phyloP scores from a whole-genome alignment of 2,329 filamentous ascomycete species.

The Myriosclerotinia duriaeana region DNA sequence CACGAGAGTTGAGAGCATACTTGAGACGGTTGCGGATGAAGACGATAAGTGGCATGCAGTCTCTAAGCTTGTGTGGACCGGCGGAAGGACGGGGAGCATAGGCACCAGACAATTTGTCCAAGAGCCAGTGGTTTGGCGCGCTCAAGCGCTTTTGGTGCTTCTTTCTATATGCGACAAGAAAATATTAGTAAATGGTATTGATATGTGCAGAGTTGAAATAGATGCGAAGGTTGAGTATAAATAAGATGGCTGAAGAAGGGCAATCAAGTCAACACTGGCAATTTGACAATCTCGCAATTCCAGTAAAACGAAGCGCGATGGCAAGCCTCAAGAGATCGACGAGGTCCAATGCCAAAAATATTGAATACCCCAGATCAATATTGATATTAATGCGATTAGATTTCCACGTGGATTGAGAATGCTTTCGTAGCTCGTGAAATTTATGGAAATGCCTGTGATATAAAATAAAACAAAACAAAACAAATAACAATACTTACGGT shows the following conservation, averaged over 20 bases:
- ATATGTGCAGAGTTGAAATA: not conserved
- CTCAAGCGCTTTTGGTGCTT: constrained; percentile 99
- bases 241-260: not conserved
- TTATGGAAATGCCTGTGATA: not conserved
- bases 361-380: not conserved
- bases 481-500: constrained; percentile 39
- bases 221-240: not conserved
- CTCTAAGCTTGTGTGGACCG: constrained; percentile 99
- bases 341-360: not conserved
- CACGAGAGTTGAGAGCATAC: constrained; percentile 98
- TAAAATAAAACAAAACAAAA: not conserved
- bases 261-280: not conserved
- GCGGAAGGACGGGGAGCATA: constrained; percentile 70
- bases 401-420: not conserved
- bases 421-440: not conserved
- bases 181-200: constrained; percentile 15
- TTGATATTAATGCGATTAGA: not conserved
- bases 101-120: constrained; percentile 97
- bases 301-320: no score
- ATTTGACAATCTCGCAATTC: no score
- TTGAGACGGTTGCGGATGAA: constrained; percentile 97
- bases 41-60: constrained; percentile 98
- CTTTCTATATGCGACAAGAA: constrained; percentile 60
- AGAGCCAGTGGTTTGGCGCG: constrained; percentile 98
- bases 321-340: not conserved